Percentiles rank a stretch among this genome's conserved stretches.
Conservation (phyloP, 2,329 filamentous ascomycete species). For the Sclerotinia minor region DNA sequence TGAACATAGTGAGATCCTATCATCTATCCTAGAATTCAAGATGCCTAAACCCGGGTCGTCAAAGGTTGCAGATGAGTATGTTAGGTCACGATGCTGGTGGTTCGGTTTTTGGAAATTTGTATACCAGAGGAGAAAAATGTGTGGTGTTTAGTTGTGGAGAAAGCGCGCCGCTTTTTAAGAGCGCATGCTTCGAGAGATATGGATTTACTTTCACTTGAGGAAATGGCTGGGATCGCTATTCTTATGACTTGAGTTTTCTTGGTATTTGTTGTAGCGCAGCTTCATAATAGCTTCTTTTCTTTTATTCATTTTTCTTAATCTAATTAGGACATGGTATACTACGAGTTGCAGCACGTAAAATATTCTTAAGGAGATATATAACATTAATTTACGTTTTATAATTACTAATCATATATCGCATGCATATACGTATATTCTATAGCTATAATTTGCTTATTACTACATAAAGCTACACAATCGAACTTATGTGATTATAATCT, state of each 20-base stretch:
- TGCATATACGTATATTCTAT: too few relatives aligned
- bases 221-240: constrained; percentile 1
- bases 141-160: constrained; percentile 9
- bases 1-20: background rate
- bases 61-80: background rate
- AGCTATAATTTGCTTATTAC: too few relatives aligned
- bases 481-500: too few relatives aligned
- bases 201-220: constrained; percentile 2
- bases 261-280: background rate
- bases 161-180: background rate
- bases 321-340: background rate
- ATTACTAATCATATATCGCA: too few relatives aligned
- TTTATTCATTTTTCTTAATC: background rate
- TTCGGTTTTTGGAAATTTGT: background rate
- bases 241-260: background rate
- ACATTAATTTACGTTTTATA: background rate
- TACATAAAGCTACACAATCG: too few relatives aligned
- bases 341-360: background rate
- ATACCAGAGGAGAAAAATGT: constrained; percentile 12
- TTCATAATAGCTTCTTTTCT: background rate
- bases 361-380: background rate
- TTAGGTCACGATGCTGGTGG: constrained; percentile 12
- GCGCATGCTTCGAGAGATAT: constrained; percentile 9
- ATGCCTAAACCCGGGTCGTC: background rate
- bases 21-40: background rate